Evolutionary conservation across 139 green algal genomes (phyloP), one percentile per base, ranked within the genome.

Genomic region (Desmodesmus armatus): DNA sequence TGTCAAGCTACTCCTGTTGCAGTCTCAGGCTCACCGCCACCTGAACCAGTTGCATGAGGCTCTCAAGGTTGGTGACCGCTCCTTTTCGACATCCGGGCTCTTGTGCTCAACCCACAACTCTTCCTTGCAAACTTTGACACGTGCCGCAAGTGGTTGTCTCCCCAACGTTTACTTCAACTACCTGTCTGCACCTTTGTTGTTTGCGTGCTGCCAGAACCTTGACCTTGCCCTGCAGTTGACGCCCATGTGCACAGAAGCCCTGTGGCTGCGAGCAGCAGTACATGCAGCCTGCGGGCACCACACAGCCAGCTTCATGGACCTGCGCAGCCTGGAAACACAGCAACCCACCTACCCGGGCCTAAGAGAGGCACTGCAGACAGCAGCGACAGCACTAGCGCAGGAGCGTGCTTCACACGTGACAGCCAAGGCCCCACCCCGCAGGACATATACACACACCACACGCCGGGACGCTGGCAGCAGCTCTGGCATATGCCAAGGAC

Each of bases 261-360:
- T 82, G 37, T 51, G 37, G 53, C 62, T 60, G 55, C 76, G 76
- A 41, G 76, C 76, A 37, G 53, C 7, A 2, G 9, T 27, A 6
- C 76, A 82, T 55, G 37, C 55, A 39, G 76, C 53, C 29, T 23
- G 37, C 41, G 76, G 76, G 25, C 25, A 29, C 37, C 55, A 71
- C 39, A 53, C 58, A 39, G 76, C 76, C 9, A 55, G 76, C 55
- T 82, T 82, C 55, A 31, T 82, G 33, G 76, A 82, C 76, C 76
- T 82, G 21, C 39, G 55, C 9, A 53, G 37, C 5, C 76, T 82
- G 3, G 43, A 37, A 15, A 55, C 21, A 1, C 25, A 72, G 76
- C 37, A 29, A 25, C 76, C 76, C 2, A 6, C 31, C 7, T 55
- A 55, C 37, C 76, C 53, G 7, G 55, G 76, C 76, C 60, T 82